Conservation (phyloP, 2,329 filamentous ascomycete genomes). For the Knoxdaviesia capensis region DNA sequence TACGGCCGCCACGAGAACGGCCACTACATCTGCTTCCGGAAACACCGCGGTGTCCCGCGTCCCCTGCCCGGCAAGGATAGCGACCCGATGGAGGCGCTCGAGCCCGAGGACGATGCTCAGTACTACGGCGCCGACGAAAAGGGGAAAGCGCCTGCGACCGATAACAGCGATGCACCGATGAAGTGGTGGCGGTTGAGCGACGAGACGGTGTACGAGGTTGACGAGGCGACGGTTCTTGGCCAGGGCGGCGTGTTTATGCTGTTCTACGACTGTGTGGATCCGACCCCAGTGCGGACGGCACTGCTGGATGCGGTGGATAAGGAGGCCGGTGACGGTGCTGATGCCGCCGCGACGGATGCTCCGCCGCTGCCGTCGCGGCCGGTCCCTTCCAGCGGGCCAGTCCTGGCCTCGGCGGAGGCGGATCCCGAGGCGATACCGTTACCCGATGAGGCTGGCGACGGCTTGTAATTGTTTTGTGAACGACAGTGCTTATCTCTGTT, state of each 20-base stretch:
- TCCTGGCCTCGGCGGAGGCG: no score
- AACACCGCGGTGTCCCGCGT: conserved; percentile 26
- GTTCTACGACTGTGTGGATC: conserved; percentile 67
- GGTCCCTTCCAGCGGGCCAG: no score
- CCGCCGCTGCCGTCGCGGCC: no score
- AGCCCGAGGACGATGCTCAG: conserved; percentile 3
- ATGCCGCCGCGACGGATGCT: no score
- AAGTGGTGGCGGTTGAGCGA: conserved; percentile 88
- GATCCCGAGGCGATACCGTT: no score
- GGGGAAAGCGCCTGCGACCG: conserved; percentile 1
- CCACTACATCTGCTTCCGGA: conserved; percentile 83
- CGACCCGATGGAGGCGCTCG: conserved; percentile 1
- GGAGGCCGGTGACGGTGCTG: not conserved
- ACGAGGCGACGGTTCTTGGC: conserved; percentile 50
- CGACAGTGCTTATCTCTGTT: no score
- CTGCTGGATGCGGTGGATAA: conserved; percentile 5
- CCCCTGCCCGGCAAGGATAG: conserved; percentile 4
- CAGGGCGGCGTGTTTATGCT: conserved; percentile 89
- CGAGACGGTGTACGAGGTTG: conserved; percentile 57
- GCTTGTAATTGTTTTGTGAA: no score
- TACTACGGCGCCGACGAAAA: conserved; percentile 3
- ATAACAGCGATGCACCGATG: conserved; percentile 10
- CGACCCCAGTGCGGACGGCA: conserved; percentile 21
- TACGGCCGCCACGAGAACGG: conserved; percentile 85
- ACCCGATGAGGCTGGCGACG: no score